These are phyloP conservation scores for Fusarium stilboides DNA, from an alignment of 2,329 filamentous ascomycete species.

Conservation along the genomic window DNA sequence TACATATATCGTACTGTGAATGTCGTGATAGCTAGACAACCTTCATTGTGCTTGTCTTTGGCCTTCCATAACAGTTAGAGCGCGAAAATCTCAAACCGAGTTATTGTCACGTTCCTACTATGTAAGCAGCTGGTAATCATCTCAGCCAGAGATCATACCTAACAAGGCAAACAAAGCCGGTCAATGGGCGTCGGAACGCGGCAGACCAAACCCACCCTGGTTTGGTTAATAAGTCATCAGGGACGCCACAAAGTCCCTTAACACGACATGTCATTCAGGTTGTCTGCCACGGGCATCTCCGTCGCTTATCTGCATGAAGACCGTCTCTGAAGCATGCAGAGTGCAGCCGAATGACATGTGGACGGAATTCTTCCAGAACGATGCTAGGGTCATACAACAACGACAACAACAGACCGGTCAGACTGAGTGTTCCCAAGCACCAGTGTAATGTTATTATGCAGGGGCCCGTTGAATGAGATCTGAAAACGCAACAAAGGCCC, in stretches of 20 bases:
- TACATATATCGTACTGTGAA: neutral
- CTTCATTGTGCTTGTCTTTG: neutral
- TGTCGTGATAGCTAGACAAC: neutral
- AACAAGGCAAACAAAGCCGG: slow-evolving; percentile 28
- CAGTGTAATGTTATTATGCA: slow-evolving; percentile 23
- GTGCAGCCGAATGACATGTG: slow-evolving; percentile 26
- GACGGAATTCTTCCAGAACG: slow-evolving; percentile 47
- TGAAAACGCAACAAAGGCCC: slow-evolving; percentile 20
- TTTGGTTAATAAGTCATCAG: slow-evolving; percentile 21
- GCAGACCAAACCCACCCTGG: slow-evolving; percentile 21
- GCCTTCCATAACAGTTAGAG: neutral
- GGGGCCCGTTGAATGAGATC: slow-evolving; percentile 29
- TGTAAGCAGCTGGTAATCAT: neutral
- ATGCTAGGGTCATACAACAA: slow-evolving; percentile 23
- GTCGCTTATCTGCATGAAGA: slow-evolving; percentile 49
- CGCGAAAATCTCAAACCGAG: neutral
- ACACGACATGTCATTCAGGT: slow-evolving; percentile 32
- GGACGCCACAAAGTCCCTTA: slow-evolving; percentile 35
- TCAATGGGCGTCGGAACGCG: slow-evolving; percentile 16
- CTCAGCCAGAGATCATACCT: slow-evolving; percentile 5
- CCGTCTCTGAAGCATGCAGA: slow-evolving; percentile 30
- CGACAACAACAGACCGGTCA: slow-evolving; percentile 16
- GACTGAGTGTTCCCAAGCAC: slow-evolving; percentile 15
- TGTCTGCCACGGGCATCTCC: slow-evolving; percentile 42
- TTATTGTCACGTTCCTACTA: neutral